Evolutionary conservation across 345 rosid genomes (phyloP), one percentile per base, ranked within the genome.

Genomic region (Citrus sp.): DNA sequence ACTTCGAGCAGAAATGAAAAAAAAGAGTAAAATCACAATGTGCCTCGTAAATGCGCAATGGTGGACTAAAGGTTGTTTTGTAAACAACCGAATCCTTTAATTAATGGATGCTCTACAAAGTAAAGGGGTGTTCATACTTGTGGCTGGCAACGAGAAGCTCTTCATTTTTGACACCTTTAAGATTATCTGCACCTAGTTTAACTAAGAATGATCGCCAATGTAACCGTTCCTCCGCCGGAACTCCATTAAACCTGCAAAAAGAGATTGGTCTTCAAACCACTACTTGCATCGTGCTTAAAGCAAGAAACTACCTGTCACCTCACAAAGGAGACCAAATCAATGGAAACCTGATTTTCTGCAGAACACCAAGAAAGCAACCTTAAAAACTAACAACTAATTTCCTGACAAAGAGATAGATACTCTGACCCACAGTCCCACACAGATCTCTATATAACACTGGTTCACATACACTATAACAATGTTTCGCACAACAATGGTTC

Each of bases 121-220:
- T 18, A 42, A 35, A 77, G 42, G 49, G 21, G 3, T 0, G 72
- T 9, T 63, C 84, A 24, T 91, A 94, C 98, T 94, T 96, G 92
- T 94, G 97, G 84, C 92, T 94, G 74, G 99, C 97, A 78, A 94
- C 95, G 51, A 96, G 94, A 14, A 94, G 98, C 84, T 94, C 99
- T 84, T 94, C 99, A 81, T 94, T 94, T 70, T 92, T 96, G 16
- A 88, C 91, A 68, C 97, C 97, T 81, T 87, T 90, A 65, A 96
- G 98, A 85, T 96, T 96, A 78, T 94, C 97, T 0, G 92, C 93
- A 78, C 99, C 98, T 66, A 94, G 83, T 86, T 94, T 96, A 9
- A 96, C 97, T 82, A 96, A 83, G 92, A 94, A 96, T 49, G 98
- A 85, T 80, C 98, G 81, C 98, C 99, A 94, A 74, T 93, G 97